These are phyloP conservation scores for Corrigiola litoralis DNA, from an alignment of 179 eudicot species.

Conservation along the genomic window DNA sequence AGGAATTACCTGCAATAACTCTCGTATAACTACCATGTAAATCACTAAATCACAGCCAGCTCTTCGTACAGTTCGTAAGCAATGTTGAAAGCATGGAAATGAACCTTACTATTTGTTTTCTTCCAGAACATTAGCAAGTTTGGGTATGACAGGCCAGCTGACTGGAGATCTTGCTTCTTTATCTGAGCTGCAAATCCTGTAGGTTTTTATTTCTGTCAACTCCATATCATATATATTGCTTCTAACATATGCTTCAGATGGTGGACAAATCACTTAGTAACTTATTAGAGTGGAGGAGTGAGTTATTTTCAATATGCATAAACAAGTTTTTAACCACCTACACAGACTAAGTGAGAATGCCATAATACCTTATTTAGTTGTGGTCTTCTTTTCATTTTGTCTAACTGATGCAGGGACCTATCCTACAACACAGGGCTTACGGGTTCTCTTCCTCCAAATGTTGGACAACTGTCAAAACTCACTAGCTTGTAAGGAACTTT, in stretches of 20 bases:
- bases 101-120: neutral
- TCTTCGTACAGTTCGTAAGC: neutral
- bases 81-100: neutral
- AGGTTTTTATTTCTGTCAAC: conserved; percentile 11
- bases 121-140: conserved; percentile 40
- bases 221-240: neutral
- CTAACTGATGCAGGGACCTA: conserved; percentile 48
- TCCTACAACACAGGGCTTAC: conserved; percentile 65
- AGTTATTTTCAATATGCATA: neutral
- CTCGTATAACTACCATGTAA: conserved; percentile 32
- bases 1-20: conserved; percentile 27
- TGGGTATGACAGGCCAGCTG: conserved; percentile 35
- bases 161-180: conserved; percentile 32
- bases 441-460: conserved; percentile 58
- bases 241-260: neutral
- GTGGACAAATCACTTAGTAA: neutral
- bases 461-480: conserved; percentile 55
- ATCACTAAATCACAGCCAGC: neutral
- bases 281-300: neutral
- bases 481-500: conserved; percentile 53
- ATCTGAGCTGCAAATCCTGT: conserved; percentile 38
- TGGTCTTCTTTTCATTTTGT: neutral
- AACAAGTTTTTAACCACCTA: neutral
- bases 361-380: too few species aligned
- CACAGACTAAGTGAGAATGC: neutral